Evolutionary conservation across 2,329 filamentous ascomycete genomes (phyloP).

Genomic region (Clonostachys solani): DNA sequence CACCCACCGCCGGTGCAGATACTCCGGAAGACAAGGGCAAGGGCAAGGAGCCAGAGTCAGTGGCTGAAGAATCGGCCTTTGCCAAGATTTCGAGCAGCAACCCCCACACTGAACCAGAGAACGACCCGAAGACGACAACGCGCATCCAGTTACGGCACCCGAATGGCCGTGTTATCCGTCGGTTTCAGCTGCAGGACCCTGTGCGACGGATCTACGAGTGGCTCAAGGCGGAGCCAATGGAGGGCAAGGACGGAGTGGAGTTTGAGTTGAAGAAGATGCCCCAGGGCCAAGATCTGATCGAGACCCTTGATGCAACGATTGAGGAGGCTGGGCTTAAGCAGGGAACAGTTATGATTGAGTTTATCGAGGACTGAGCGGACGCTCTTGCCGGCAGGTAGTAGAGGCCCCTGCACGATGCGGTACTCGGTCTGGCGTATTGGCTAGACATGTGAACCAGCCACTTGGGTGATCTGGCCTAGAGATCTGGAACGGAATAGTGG

Average conservation of each 20-base stretch:
- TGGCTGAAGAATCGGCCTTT: slow-evolving; percentile 46
- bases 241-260: slow-evolving; percentile 70
- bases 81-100: slow-evolving; percentile 65
- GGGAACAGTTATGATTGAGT: slow-evolving; percentile 94
- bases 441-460: background rate
- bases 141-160: slow-evolving; percentile 91
- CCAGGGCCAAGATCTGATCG: slow-evolving; percentile 76
- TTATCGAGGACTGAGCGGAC: slow-evolving; percentile 51
- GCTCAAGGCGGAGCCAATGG: slow-evolving; percentile 84
- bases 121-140: slow-evolving; percentile 68
- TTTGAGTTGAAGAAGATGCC: slow-evolving; percentile 88
- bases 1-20: slow-evolving; percentile 31
- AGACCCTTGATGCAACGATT: slow-evolving; percentile 68
- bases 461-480: background rate
- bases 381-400: slow-evolving; percentile 7
- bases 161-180: slow-evolving; percentile 77
- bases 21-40: slow-evolving; percentile 49
- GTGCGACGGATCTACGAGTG: slow-evolving; percentile 90
- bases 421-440: background rate
- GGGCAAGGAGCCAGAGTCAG: slow-evolving; percentile 30
- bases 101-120: slow-evolving; percentile 74
- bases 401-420: background rate
- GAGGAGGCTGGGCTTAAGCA: slow-evolving; percentile 83
- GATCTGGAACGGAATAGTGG: too few species aligned
- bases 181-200: slow-evolving; percentile 73